Evolutionary conservation across 352 stramenopile species (phyloP).

Genomic region (Phytophthora melonis): DNA sequence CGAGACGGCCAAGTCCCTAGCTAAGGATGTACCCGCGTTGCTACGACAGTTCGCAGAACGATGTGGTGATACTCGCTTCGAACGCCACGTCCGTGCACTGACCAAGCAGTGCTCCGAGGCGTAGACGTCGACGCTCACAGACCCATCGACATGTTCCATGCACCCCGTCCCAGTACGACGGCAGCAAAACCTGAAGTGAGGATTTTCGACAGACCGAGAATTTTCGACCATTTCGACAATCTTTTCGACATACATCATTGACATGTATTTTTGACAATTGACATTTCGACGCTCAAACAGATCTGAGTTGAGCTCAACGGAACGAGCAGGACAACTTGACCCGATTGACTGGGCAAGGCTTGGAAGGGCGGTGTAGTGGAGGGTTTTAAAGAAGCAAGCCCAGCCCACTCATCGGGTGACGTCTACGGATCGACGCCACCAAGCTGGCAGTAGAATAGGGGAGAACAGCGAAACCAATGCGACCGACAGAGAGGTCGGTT

Average conservation of each 20-base stretch:
- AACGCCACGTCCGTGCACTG: background rate
- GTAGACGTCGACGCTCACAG: background rate
- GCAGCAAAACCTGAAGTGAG: background rate
- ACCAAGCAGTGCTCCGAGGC: background rate
- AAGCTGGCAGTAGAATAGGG: background rate
- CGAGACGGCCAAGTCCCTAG: conserved; percentile 14
- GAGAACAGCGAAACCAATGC: background rate
- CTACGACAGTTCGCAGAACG: background rate
- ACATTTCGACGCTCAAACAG: background rate
- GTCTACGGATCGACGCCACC: background rate
- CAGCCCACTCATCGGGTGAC: background rate
- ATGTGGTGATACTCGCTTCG: background rate
- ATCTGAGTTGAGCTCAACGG: too few relatives aligned
- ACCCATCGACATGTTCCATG: background rate
- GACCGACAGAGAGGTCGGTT: background rate
- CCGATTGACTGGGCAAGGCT: conserved; percentile 15
- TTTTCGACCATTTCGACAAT: background rate
- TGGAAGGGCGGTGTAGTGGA: conserved; percentile 20
- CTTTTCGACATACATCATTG: background rate
- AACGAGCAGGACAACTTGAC: too few relatives aligned
- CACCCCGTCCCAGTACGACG: background rate
- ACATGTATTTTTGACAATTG: conserved; percentile 5
- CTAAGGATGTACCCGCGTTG: conserved; percentile 8
- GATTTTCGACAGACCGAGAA: background rate
- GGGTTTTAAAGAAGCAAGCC: background rate